Percentiles rank a stretch among this genome's conserved stretches.
These are phyloP conservation scores for Nicotiana noctiflora DNA, from an alignment of 257 asterid genomes.

Conservation along the genomic window DNA sequence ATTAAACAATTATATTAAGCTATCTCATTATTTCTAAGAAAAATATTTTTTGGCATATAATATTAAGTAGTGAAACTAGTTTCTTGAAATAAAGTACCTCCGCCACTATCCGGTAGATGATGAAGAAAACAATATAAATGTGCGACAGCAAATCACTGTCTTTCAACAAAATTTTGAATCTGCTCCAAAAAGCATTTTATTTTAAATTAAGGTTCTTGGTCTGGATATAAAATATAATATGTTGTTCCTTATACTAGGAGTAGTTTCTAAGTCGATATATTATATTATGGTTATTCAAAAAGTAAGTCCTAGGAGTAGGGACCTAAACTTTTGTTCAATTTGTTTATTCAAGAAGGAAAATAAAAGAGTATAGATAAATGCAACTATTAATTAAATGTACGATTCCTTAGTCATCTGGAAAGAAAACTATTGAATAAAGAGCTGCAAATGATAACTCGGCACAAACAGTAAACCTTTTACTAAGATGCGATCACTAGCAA, in stretches of 20 bases:
- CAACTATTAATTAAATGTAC: background rate
- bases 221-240: background rate
- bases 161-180: background rate
- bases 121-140: background rate
- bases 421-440: background rate
- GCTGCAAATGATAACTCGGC: background rate
- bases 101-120: background rate
- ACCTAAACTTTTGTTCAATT: background rate
- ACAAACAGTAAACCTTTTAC: background rate
- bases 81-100: background rate
- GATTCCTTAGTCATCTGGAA: background rate
- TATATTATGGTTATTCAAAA: background rate
- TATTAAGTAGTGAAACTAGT: background rate
- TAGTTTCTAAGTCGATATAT: background rate
- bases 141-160: too few relatives aligned
- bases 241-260: background rate
- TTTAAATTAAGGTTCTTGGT: background rate
- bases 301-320: background rate
- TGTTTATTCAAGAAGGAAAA: background rate
- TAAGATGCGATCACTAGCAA: background rate
- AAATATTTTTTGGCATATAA: too few relatives aligned
- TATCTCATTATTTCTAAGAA: background rate
- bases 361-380: background rate
- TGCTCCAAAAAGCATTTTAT: too few relatives aligned
- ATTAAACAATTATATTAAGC: background rate